Percentiles rank a stretch among this genome's conserved stretches.
Conservation (phyloP, 2,329 filamentous ascomycete genomes). For the Beauveria medogensis region DNA sequence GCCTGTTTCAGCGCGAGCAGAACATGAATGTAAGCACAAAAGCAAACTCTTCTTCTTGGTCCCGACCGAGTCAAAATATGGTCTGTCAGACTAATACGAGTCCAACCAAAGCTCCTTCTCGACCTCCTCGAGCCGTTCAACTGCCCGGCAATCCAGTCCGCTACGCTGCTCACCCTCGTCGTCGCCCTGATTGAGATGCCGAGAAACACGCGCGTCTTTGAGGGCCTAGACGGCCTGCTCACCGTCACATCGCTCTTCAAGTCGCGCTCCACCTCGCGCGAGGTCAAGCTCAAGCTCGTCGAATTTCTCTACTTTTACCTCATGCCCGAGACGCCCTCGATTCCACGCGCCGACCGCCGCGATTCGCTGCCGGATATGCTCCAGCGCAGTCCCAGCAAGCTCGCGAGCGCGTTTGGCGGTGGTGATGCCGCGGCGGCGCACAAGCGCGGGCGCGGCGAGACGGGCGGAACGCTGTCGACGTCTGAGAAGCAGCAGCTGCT, state of each 20-base stretch:
- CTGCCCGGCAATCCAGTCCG: conserved; percentile 83
- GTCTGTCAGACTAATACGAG: background rate
- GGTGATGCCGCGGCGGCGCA: conserved; percentile 10
- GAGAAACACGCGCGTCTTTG: conserved; percentile 83
- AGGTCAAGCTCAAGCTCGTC: conserved; percentile 91
- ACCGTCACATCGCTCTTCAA: conserved; percentile 92
- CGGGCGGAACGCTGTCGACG: conserved; percentile 51
- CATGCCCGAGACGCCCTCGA: conserved; percentile 74
- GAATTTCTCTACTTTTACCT: conserved; percentile 98
- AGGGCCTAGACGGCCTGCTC: conserved; percentile 81
- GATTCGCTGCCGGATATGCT: conserved; percentile 43
- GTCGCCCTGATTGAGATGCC: conserved; percentile 81
- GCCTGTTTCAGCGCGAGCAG: conserved; percentile 78
- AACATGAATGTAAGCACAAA: conserved; percentile 72
- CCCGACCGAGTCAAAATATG: background rate
- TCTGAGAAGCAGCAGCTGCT: conserved; percentile 77
- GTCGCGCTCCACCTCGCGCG: conserved; percentile 71
- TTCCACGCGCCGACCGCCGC: conserved; percentile 38
- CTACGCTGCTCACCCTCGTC: conserved; percentile 83
- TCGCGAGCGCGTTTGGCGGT: conserved; percentile 45
- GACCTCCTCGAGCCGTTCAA: conserved; percentile 91
- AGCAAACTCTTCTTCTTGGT: background rate
- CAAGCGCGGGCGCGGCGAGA: conserved; percentile 20
- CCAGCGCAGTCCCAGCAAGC: conserved; percentile 62
- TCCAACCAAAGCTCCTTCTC: conserved; percentile 58